Evolutionary conservation across 805 yeast species (phyloP).

Genomic region (Sugiyamaella boreocaroliniensis): DNA sequence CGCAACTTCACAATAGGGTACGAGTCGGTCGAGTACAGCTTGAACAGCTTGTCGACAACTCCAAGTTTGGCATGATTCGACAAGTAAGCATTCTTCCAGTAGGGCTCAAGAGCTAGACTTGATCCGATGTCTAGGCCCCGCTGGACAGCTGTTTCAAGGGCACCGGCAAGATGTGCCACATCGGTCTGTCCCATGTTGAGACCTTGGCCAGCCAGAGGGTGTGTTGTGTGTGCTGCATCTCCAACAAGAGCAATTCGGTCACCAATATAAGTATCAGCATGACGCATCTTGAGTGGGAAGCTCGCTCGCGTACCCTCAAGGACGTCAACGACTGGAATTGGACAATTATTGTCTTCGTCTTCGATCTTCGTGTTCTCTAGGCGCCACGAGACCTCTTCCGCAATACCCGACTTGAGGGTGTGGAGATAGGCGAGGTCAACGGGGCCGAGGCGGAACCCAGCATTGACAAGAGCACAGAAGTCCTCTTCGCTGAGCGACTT

Average conservation of each 20-base stretch:
- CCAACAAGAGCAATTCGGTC: conserved; percentile 91
- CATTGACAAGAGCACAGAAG: conserved; percentile 70
- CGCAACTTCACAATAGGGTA: conserved; percentile 70
- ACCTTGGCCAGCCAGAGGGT: conserved; percentile 97
- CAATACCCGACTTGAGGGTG: conserved; percentile 39
- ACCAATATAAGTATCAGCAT: conserved; percentile 81
- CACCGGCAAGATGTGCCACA: conserved; percentile 61
- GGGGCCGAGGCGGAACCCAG: conserved; percentile 73
- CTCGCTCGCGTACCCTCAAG: conserved; percentile 65
- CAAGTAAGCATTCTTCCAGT: conserved; percentile 76
- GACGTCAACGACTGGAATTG: conserved; percentile 57
- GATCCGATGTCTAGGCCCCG: conserved; percentile 89
- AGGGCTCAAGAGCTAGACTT: conserved; percentile 73
- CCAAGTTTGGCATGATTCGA: conserved; percentile 76
- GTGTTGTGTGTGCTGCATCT: conserved; percentile 97
- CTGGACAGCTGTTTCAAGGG: conserved; percentile 60
- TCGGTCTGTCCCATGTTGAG: conserved; percentile 96
- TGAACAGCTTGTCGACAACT: conserved; percentile 85
- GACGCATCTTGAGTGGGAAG: conserved; percentile 82
- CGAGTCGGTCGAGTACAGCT: conserved; percentile 68
- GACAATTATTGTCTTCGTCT: conserved; percentile 53
- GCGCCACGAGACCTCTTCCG: conserved; percentile 73
- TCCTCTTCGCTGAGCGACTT: conserved; percentile 51
- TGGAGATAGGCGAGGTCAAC: conserved; percentile 72
- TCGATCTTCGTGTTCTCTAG: conserved; percentile 37